These are phyloP conservation scores for Coemansia sp. DNA, from an alignment of 192 early-diverging fungal species.

Conservation along the genomic window DNA sequence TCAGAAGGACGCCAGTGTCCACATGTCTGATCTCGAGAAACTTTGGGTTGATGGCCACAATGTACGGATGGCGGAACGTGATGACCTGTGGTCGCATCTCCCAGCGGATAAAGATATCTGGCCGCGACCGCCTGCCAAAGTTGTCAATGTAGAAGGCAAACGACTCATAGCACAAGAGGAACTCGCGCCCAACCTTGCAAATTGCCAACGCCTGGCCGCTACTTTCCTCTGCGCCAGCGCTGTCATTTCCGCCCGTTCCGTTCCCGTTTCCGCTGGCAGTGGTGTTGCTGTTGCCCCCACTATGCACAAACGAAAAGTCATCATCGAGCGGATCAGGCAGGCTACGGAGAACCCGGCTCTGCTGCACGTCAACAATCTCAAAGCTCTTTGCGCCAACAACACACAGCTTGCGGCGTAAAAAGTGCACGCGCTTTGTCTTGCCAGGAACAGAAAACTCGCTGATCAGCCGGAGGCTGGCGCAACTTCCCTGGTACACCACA, in stretches of 20 bases:
- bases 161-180: constrained; percentile 89
- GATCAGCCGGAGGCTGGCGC: constrained; percentile 31
- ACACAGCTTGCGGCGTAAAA: constrained; percentile 80
- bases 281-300: background rate
- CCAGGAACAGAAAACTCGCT: constrained; percentile 56
- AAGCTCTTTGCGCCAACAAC: constrained; percentile 90
- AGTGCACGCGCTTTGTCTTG: constrained; percentile 70
- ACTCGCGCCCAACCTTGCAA: constrained; percentile 60
- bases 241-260: constrained; percentile 10
- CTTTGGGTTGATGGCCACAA: constrained; percentile 82
- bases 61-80: constrained; percentile 73
- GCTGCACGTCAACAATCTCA: constrained; percentile 80
- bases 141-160: constrained; percentile 92
- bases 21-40: constrained; percentile 88
- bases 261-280: constrained; percentile 3
- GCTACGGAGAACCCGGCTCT: constrained; percentile 28
- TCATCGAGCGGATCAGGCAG: constrained; percentile 47
- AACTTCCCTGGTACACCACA: constrained; percentile 33
- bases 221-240: background rate
- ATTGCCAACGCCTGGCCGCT: constrained; percentile 41
- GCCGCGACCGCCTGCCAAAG: constrained; percentile 69
- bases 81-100: constrained; percentile 77
- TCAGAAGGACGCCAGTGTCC: constrained; percentile 66
- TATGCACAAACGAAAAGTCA: constrained; percentile 50
- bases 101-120: constrained; percentile 82